Evolutionary conservation across 768 basidiomycete genomes (phyloP).

Genomic region (Tulasnella sp.): DNA sequence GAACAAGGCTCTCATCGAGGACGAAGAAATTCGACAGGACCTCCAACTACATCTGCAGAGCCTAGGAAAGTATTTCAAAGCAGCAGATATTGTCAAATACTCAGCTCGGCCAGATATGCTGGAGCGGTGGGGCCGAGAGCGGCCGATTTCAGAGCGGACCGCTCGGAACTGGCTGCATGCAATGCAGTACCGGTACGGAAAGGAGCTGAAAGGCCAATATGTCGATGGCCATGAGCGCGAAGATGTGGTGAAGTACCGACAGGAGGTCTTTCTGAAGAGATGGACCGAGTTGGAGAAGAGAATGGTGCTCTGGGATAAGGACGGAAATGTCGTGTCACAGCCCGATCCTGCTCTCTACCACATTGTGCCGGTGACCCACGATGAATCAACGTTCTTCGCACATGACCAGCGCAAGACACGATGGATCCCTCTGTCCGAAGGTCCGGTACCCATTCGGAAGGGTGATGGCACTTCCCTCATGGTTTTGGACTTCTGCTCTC

Average conservation of each 20-base stretch:
- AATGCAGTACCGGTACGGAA: conserved; percentile 24
- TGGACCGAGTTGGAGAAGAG: not conserved
- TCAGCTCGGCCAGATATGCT: conserved; percentile 16
- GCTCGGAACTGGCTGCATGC: conserved; percentile 27
- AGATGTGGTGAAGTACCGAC: too few species aligned
- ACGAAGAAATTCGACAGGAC: not conserved
- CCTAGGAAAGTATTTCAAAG: conserved; percentile 23
- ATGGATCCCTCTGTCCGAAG: conserved; percentile 26
- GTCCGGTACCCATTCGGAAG: conserved; percentile 26
- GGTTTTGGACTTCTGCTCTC: conserved; percentile 28
- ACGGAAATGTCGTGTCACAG: not conserved
- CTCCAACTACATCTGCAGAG: conserved; percentile 21
- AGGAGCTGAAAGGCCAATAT: conserved; percentile 26
- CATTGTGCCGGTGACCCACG: too few species aligned
- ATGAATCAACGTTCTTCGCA: conserved; percentile 33
- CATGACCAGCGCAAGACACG: conserved; percentile 24
- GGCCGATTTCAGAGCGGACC: conserved; percentile 20
- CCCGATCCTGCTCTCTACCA: conserved; percentile 9
- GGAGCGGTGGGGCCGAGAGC: conserved; percentile 1
- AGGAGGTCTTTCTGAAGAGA: conserved; percentile 25
- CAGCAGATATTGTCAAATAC: conserved; percentile 26
- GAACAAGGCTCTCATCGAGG: too few species aligned
- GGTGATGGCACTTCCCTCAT: conserved; percentile 31
- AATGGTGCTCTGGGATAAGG: conserved; percentile 14
- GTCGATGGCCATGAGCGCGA: too few species aligned